Evolutionary conservation across 2,329 filamentous ascomycete species (phyloP).

Genomic region (Zopfia rhizophila): DNA sequence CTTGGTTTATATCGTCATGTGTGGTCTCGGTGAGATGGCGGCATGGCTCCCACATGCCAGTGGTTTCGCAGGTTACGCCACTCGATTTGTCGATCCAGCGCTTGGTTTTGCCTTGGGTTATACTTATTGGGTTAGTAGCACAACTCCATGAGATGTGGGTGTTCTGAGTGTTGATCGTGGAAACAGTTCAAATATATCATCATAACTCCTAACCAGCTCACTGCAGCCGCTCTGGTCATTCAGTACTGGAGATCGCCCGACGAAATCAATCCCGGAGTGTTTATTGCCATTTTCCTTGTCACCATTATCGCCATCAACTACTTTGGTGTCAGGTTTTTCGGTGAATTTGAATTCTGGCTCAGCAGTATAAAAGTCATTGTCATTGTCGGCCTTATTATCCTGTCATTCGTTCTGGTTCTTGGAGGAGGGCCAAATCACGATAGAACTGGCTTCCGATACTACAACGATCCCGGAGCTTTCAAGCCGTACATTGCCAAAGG

Average conservation of each 20-base stretch:
- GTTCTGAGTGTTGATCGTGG: too few relatives aligned
- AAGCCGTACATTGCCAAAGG: constrained; percentile 50
- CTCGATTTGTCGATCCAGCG: constrained; percentile 81
- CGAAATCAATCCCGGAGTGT: constrained; percentile 79
- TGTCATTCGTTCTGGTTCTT: constrained; percentile 56
- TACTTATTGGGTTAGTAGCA: constrained; percentile 74
- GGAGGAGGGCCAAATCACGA: constrained; percentile 54
- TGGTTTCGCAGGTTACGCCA: constrained; percentile 84
- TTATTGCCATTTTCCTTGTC: constrained; percentile 70
- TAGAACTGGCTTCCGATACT: constrained; percentile 58
- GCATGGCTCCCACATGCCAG: constrained; percentile 81
- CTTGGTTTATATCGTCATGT: constrained; percentile 84
- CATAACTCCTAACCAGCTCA: constrained; percentile 84
- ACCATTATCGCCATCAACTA: constrained; percentile 58
- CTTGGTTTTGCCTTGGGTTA: constrained; percentile 82
- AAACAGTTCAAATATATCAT: constrained; percentile 85
- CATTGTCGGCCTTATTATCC: constrained; percentile 58
- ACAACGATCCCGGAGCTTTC: constrained; percentile 58
- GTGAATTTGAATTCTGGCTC: constrained; percentile 62
- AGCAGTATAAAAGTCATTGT: constrained; percentile 59
- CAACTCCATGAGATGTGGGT: constrained; percentile 69
- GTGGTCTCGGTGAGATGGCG: constrained; percentile 84
- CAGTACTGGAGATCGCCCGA: constrained; percentile 77
- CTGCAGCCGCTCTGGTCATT: constrained; percentile 81
- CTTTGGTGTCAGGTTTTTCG: constrained; percentile 67